Base-by-base conservation (phyloP, 805 yeast species). In the Saturnispora hagleri region DNA sequence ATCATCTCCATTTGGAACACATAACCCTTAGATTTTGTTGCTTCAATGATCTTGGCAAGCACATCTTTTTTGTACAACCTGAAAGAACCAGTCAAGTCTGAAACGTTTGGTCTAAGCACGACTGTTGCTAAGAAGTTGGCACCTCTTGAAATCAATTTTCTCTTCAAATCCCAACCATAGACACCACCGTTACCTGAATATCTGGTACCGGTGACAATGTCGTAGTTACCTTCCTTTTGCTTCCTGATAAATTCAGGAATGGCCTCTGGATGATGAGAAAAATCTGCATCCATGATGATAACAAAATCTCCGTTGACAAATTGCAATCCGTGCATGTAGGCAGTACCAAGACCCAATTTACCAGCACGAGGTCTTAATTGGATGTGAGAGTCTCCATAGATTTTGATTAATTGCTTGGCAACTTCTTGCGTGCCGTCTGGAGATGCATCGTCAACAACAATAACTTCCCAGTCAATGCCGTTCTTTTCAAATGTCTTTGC, bases 1-100 rank as follows among this genome's bases (percentile, higher is more conserved):
- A 84, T 82, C 89, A 84, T 84, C 69, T 84, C 91, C 91, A 84
- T 84, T 70, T 84, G 91, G 79, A 84, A 84, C 42, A 85, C 91
- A 60, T 85, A 84, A 48, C 91, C 91, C 69, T 85, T 84, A 36
- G 86, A 80, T 62, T 77, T 74, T 46, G 90, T 84, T 53, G 74
- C 84, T 47, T 72, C 77, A 57, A 84, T 85, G 57, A 85, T 76
- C 62, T 80, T 77, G 55, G 79, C 77, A 65, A 84, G 73, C 2
- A 76, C 89, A 4, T 75, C 79, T 66, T 83, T 84, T 66, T 82
- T 83, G 73, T 85, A 84, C 58, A 84, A 74, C 64, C 89, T 77
- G 75, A 79, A 84, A 24, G 87, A 81, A 33, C 91, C 91, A 27
- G 91, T 84, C 60, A 84, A 74, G 66, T 84, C 91, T 42, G 84